Evolutionary conservation across 2,329 filamentous ascomycete species (phyloP), one percentile per base, ranked within the genome.

Genomic region (Curvularia sp.): DNA sequence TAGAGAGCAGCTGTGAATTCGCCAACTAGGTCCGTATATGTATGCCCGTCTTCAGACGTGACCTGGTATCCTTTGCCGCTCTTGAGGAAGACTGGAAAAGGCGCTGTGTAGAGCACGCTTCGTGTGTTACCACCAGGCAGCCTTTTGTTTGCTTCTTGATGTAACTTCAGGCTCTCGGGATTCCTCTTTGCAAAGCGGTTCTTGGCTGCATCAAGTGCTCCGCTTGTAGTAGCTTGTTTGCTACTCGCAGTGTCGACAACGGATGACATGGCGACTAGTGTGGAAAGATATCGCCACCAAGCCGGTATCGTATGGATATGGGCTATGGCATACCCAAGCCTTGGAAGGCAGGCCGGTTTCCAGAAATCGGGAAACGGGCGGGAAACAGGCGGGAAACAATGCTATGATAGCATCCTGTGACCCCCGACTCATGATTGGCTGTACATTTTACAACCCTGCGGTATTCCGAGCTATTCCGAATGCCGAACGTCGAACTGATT

Each of bases 41-140:
- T 67, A 49, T 75, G 64, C 3, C 67, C 69, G 61, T 79, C 77
- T 49, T 72, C 73, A 18, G 68, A 70, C 19, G 58, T 53, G 18
- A 78, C 65, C 25, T 64, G 58, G 36, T 69, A 65, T 7, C 61
- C 68, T 18, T 64, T 53, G 2, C 72, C 77, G 13, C 61, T 65
- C 15, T 65, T 70, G 12, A 78, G 65, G 42, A 69, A 74, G 12
- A 79, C 52, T 0, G 77, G 77, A 55, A 77, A 80, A 4, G 77
- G 77, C 3, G 67, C 53, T 25, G 74, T 76, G 59, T 74, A 69
- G 6, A 79, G 63, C 10, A 79, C 59, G 30, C 70, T 73, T 5
- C 76, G 66, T 0, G 77, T 80, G 59, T 79, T 79, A 27, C 76
- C 76, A 23, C 78, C 76, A 1, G 77, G 77, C 3, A 79, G 56